phyloP scores from a whole-genome alignment of 352 stramenopile species.

The Phytophthora macrochlamydospora region DNA sequence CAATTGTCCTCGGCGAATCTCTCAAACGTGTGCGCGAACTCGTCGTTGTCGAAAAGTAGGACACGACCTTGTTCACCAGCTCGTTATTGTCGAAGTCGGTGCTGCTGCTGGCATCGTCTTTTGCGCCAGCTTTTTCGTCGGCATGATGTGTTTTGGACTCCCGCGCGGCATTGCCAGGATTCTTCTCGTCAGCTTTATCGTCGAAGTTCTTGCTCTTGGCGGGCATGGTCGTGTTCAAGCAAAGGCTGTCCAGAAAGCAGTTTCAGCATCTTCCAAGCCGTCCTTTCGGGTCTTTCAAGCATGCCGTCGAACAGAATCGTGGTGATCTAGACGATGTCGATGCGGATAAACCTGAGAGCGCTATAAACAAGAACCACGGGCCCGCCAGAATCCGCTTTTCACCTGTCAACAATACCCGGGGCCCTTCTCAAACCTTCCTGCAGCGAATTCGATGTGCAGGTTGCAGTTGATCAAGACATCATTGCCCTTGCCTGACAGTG shows the following conservation, averaged over 20 bases:
- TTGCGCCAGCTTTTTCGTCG: slow-evolving; percentile 31
- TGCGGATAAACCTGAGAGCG: too few species aligned
- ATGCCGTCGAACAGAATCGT: slow-evolving; percentile 18
- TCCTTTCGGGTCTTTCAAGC: too few species aligned
- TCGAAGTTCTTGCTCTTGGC: slow-evolving; percentile 41
- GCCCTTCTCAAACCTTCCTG: neutral
- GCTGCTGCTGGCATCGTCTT: slow-evolving; percentile 32
- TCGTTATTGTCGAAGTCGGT: slow-evolving; percentile 27
- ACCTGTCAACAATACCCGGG: too few species aligned
- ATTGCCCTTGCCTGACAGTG: too few species aligned
- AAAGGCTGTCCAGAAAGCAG: too few species aligned
- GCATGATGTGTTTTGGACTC: slow-evolving; percentile 29
- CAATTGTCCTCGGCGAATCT: slow-evolving; percentile 70
- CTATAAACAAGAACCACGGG: too few species aligned
- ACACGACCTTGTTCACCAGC: slow-evolving; percentile 69
- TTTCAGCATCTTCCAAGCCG: too few species aligned
- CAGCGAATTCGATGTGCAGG: too few species aligned
- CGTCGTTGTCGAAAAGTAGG: slow-evolving; percentile 85
- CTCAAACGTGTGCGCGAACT: slow-evolving; percentile 76
- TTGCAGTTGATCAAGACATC: too few species aligned
- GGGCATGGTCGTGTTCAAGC: slow-evolving; percentile 19
- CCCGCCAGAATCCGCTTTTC: too few species aligned
- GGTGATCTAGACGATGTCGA: too few species aligned
- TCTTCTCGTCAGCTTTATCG: slow-evolving; percentile 33
- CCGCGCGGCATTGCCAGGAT: slow-evolving; percentile 3